Evolutionary conservation across 73 alveolate species (phyloP), one percentile per base, ranked within the genome.

Genomic region (Urostyla sp.): DNA sequence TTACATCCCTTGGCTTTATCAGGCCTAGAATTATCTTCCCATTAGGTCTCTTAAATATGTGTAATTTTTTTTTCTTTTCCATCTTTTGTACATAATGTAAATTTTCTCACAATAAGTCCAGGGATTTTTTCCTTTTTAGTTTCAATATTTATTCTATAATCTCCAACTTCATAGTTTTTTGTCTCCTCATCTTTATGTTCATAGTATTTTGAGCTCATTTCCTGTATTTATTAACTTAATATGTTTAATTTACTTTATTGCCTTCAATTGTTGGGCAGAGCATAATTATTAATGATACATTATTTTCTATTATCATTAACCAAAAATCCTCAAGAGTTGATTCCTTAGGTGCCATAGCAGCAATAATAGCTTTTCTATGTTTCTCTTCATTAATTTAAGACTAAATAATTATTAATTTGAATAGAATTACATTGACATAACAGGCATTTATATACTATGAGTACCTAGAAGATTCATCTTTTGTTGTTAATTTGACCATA

Each of bases 291-390:
- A 72, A 52, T 13, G 32, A 37, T 0, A 67, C 87, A 26, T 72
- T 52, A 24, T 83, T 73, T 15, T 46, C 81, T 28, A 36, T 57
- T 5, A 88, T 74, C 92, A 88, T 84, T 21, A 66, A 56, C 95
- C 95, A 88, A 53, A 88, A 84, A 0, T 60, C 31, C 30, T 61
- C 84, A 44, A 48, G 8, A 4, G 92, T 59, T 10, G 61, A 46
- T 46, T 56, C 38, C 1, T 75, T 23, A 10, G 95, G 95, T 5
- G 85, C 91, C 38, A 76, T 57, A 6, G 92, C 82, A 6, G 95
- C 95, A 38, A 88, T 88, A 43, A 88, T 74, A 0, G 82, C 92
- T 45, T 75, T 84, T 28, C 35, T 63, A 7, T 83, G 85, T 16
- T 6, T 11, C 26, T 53, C 66, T 6, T 52, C 32, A 59, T 59